Evolutionary conservation across 495 filamentous ascomycete genomes (phyloP).

Genomic region (Penicillium pancosmium): DNA sequence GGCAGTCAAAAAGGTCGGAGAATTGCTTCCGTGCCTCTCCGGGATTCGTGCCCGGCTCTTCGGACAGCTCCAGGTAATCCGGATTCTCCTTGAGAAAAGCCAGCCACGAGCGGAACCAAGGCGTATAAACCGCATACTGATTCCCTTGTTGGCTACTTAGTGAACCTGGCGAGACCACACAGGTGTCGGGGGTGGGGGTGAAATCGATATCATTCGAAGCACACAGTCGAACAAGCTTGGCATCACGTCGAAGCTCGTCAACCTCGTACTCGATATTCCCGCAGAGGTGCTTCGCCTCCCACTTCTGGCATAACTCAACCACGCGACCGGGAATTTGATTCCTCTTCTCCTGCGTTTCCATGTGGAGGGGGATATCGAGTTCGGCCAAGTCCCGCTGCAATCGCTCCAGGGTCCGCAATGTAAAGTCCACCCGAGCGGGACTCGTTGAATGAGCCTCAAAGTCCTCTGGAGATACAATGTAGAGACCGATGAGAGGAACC

Average conservation of each 20-base stretch:
- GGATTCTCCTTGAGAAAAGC: slow-evolving; percentile 68
- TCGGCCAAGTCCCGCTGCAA: slow-evolving; percentile 67
- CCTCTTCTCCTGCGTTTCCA: slow-evolving; percentile 70
- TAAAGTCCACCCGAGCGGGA: slow-evolving; percentile 77
- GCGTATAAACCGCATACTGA: slow-evolving; percentile 83
- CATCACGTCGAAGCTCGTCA: slow-evolving; percentile 68
- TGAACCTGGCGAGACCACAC: slow-evolving; percentile 74
- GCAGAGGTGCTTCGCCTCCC: slow-evolving; percentile 68
- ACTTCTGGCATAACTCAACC: slow-evolving; percentile 67
- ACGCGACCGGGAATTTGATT: slow-evolving; percentile 64
- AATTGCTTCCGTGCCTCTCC: slow-evolving; percentile 53
- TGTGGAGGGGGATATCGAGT: slow-evolving; percentile 77
- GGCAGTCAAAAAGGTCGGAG: slow-evolving; percentile 60
- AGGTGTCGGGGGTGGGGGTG: slow-evolving; percentile 73
- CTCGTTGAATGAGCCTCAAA: slow-evolving; percentile 78
- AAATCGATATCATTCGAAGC: slow-evolving; percentile 64
- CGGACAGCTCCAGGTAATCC: slow-evolving; percentile 61
- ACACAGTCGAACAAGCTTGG: slow-evolving; percentile 61
- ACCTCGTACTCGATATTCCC: slow-evolving; percentile 64
- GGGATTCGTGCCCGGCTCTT: slow-evolving; percentile 65
- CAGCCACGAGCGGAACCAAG: slow-evolving; percentile 81
- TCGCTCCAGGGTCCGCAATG: slow-evolving; percentile 65
- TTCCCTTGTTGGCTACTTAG: slow-evolving; percentile 65
- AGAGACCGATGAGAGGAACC: slow-evolving; percentile 73
- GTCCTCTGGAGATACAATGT: slow-evolving; percentile 84